These are phyloP conservation scores for Centaurea solstitialis DNA, from an alignment of 129 eudicot species.

Conservation along the genomic window DNA sequence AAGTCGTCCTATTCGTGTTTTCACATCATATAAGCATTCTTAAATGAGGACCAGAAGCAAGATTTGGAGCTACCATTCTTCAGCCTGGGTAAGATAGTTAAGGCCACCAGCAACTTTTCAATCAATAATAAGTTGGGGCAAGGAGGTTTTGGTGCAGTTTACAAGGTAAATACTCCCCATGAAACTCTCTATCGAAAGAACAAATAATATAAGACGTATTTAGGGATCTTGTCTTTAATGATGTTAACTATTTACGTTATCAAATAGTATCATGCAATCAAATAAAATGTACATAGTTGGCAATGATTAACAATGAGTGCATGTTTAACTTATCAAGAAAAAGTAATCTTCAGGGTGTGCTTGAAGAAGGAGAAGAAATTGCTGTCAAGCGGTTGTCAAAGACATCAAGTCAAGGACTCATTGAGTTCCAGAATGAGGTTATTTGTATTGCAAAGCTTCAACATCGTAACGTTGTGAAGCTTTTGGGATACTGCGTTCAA, in stretches of 20 bases:
- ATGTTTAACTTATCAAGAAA: not conserved
- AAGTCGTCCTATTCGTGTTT: not conserved
- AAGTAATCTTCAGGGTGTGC: conserved; percentile 9
- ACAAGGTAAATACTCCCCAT: conserved; percentile 18
- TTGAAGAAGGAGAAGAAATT: conserved; percentile 24
- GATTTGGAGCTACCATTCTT: conserved; percentile 28
- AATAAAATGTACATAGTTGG: not conserved
- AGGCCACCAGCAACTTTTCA: conserved; percentile 34
- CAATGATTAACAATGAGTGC: not conserved
- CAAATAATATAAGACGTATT: not conserved
- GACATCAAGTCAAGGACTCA: conserved; percentile 30
- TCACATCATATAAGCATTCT: not conserved
- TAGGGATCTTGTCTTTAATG: not conserved
- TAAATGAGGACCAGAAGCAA: conserved; percentile 14
- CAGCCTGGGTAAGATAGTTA: conserved; percentile 7
- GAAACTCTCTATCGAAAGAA: not conserved
- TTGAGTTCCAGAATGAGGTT: conserved; percentile 34
- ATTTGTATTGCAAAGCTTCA: conserved; percentile 36
- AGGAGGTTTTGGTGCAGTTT: conserved; percentile 50
- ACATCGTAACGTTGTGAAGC: conserved; percentile 30
- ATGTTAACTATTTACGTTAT: not conserved
- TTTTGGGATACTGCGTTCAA: conserved; percentile 25
- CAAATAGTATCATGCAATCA: not conserved
- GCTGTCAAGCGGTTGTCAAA: conserved; percentile 39
- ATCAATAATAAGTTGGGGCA: conserved; percentile 36